Evolutionary conservation across 2,329 filamentous ascomycete species (phyloP).

Genomic region (Rhytidhysteron rufulum): DNA sequence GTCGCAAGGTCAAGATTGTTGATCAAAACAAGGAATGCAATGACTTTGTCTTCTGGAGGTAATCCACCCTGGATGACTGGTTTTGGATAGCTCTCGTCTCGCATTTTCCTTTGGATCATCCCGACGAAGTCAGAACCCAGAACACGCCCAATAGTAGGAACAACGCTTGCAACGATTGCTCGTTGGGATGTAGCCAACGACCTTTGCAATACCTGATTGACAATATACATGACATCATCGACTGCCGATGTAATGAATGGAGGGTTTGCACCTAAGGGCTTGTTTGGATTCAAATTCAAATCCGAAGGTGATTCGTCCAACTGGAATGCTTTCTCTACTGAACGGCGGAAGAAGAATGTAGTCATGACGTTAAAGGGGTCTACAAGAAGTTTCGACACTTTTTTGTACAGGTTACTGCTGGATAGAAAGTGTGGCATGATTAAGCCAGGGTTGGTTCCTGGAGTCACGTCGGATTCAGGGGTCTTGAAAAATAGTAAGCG

Average conservation of each 20-base stretch:
- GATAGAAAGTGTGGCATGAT: constrained; percentile 69
- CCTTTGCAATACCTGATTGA: constrained; percentile 84
- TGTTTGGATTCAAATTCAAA: constrained; percentile 71
- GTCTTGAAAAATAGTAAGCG: no score
- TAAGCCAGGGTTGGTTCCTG: constrained; percentile 51
- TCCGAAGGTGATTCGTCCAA: constrained; percentile 83
- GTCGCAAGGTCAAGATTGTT: constrained; percentile 93
- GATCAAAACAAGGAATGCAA: constrained; percentile 86
- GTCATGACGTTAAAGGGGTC: constrained; percentile 88
- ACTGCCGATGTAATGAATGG: constrained; percentile 94
- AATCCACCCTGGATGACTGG: constrained; percentile 72
- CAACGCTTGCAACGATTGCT: constrained; percentile 69
- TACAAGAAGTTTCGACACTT: constrained; percentile 70
- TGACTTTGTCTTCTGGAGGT: constrained; percentile 82
- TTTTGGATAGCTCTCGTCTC: constrained; percentile 89
- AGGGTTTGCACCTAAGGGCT: constrained; percentile 68
- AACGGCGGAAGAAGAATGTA: constrained; percentile 93
- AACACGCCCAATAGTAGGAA: constrained; percentile 75
- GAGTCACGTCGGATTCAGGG: constrained; percentile 47
- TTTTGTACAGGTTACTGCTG: constrained; percentile 76
- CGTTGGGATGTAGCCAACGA: constrained; percentile 82
- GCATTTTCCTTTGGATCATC: constrained; percentile 97
- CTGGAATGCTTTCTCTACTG: constrained; percentile 96
- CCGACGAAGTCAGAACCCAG: constrained; percentile 87
- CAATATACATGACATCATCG: constrained; percentile 99